phyloP scores from a whole-genome alignment of 176 grass and related monocot genomes.

The Cenchrus americanus region DNA sequence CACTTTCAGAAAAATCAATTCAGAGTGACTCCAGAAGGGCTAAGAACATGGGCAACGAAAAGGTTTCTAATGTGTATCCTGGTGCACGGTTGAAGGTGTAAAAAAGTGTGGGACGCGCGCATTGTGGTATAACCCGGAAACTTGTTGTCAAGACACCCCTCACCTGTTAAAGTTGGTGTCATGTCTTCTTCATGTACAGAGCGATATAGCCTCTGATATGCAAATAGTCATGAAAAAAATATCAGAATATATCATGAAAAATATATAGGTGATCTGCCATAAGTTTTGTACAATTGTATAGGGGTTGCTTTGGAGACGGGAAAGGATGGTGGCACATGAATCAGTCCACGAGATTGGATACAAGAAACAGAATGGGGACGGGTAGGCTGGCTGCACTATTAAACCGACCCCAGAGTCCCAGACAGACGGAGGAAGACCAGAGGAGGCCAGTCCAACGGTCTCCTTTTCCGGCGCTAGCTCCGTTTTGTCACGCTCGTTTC shows the following conservation, averaged over 20 bases:
- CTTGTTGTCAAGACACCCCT: conserved; percentile 7
- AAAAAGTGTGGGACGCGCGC: not conserved
- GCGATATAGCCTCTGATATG: not conserved
- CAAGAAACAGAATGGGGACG: too few relatives aligned
- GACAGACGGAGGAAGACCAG: too few relatives aligned
- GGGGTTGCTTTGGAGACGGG: not conserved
- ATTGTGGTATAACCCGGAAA: not conserved
- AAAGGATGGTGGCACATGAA: too few relatives aligned
- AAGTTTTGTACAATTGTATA: not conserved
- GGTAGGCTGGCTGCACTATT: too few relatives aligned
- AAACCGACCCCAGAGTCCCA: too few relatives aligned
- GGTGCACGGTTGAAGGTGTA: conserved; percentile 57
- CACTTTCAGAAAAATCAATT: conserved; percentile 43
- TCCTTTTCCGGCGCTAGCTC: too few relatives aligned
- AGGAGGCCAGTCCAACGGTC: too few relatives aligned
- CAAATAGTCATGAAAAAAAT: too few relatives aligned
- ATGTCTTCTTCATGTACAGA: conserved; percentile 30
- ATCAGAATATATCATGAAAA: too few relatives aligned
- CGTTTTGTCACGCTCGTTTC: too few relatives aligned
- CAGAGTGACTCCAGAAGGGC: conserved; percentile 23
- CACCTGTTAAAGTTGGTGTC: conserved; percentile 17
- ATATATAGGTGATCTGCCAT: too few relatives aligned
- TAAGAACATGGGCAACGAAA: conserved; percentile 37
- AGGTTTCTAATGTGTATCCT: conserved; percentile 40
- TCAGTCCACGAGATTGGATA: too few relatives aligned